These are phyloP conservation scores for Colletotrichum endophyticum DNA, from an alignment of 2,329 filamentous ascomycete genomes.

Conservation along the genomic window DNA sequence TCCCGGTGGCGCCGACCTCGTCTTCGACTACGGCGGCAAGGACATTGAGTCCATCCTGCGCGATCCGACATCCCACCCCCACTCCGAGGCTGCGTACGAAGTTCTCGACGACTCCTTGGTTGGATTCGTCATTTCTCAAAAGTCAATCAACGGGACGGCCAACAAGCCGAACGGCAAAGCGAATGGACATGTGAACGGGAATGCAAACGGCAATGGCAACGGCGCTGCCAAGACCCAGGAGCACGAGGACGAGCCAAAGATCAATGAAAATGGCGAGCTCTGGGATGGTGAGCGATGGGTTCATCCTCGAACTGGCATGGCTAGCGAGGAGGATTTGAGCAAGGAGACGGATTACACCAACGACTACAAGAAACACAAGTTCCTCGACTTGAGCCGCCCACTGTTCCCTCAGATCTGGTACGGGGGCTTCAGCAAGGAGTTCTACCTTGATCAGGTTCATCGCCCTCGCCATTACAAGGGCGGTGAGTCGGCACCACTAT, in stretches of 20 bases:
- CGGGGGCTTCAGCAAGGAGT: constrained; percentile 90
- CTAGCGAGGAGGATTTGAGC: constrained; percentile 82
- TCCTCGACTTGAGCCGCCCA: constrained; percentile 86
- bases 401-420: constrained; percentile 88
- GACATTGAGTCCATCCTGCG: constrained; percentile 84
- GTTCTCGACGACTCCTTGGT: constrained; percentile 87
- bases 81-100: constrained; percentile 95
- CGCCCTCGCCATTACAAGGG: constrained; percentile 95
- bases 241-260: constrained; percentile 25
- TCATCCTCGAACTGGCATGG: constrained; percentile 82
- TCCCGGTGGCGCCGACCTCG: constrained; percentile 86
- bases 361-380: constrained; percentile 92
- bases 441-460: constrained; percentile 96
- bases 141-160: constrained; percentile 44
- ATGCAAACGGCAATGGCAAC: constrained; percentile 19
- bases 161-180: constrained; percentile 34
- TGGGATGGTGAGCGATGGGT: constrained; percentile 32
- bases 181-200: constrained; percentile 29
- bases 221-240: constrained; percentile 42
- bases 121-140: constrained; percentile 75
- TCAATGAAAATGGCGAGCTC: constrained; percentile 27
- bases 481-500: constrained; percentile 88
- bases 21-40: constrained; percentile 88
- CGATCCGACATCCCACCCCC: constrained; percentile 81
- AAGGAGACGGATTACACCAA: constrained; percentile 77